A percentile compares a stretch with the other conserved stretches of the same genome.
Conservation (phyloP, 768 basidiomycete genomes). For the Hygrocybe punicea region DNA sequence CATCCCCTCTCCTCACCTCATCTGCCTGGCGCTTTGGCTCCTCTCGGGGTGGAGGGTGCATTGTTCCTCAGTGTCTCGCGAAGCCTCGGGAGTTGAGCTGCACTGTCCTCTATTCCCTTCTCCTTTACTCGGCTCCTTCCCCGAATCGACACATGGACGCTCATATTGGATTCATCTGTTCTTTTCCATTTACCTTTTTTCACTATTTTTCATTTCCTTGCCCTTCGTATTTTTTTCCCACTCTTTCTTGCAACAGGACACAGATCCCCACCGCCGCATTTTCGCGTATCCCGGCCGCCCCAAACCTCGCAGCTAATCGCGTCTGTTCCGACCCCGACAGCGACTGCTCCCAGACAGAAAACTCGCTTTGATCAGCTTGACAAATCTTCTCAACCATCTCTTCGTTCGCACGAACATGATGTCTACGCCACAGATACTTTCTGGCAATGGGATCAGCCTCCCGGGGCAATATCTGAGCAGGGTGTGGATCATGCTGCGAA, state of each 20-base stretch:
- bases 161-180: conserved; percentile 42
- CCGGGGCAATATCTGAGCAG: conserved; percentile 4
- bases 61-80: conserved; percentile 16
- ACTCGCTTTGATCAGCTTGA: conserved; percentile 28
- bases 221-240: no score
- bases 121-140: conserved; percentile 31
- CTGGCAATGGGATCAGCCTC: conserved; percentile 17
- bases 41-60: conserved; percentile 20
- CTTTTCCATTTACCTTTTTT: conserved; percentile 32
- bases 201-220: conserved; percentile 33
- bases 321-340: not conserved
- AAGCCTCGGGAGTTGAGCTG: conserved; percentile 22
- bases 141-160: conserved; percentile 39
- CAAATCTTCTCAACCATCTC: not conserved
- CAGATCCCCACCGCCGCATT: conserved; percentile 40
- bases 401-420: conserved; percentile 18
- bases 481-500: conserved; percentile 1
- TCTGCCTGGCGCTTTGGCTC: conserved; percentile 20
- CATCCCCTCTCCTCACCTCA: conserved; percentile 43
- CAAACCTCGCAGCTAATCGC: not conserved
- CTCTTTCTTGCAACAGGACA: conserved; percentile 47
- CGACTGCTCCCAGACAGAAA: conserved; percentile 8
- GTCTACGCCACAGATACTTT: conserved; percentile 18
- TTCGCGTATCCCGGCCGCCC: conserved; percentile 14
- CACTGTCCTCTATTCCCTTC: conserved; percentile 20